Evolutionary conservation across 164 flowering plant species (phyloP), one percentile per base, ranked within the genome.

Genomic region (Santalum album): DNA sequence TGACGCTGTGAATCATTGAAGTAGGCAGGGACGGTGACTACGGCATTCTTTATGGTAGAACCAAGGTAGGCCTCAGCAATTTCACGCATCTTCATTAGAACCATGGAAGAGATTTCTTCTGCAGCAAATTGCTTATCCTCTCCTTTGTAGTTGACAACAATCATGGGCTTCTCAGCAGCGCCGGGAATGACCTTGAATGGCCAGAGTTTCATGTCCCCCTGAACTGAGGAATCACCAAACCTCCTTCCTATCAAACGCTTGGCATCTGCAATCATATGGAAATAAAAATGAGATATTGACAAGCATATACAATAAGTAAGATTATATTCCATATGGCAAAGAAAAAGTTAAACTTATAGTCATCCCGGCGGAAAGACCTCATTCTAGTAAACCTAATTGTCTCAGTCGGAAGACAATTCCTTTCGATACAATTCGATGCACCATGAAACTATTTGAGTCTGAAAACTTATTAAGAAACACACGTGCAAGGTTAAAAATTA

Each of bases 71-170:
- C 74, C 54, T 73, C 77, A 1, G 77, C 73, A 55, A 73, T 66
- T 61, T 73, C 74, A 22, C 66, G 62, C 77, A 73, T 73, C 57
- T 73, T 73, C 0, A 45, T 67, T 17, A 73, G 68, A 7, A 72
- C 69, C 73, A 69, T 72, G 11, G 76, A 72, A 0, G 71, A 72
- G 54, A 72, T 65, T 32, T 72, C 76, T 56, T 69, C 76, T 19
- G 76, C 76, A 24, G 76, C 48, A 60, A 69, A 69, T 40, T 69
- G 73, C 69, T 65, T 72, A 57, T 69, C 73, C 40, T 72, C 73
- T 15, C 73, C 73, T 46, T 72, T 73, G 66, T 69, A 73, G 61
- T 35, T 44, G 29, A 73, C 77, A 1, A 39, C 61, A 42, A 73
- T 73, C 77, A 73, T 69, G 34, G 77, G 74, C 61, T 65, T 70